Base-by-base conservation (phyloP, 1,284 basidiomycete species). In the Melampsora americana region DNA sequence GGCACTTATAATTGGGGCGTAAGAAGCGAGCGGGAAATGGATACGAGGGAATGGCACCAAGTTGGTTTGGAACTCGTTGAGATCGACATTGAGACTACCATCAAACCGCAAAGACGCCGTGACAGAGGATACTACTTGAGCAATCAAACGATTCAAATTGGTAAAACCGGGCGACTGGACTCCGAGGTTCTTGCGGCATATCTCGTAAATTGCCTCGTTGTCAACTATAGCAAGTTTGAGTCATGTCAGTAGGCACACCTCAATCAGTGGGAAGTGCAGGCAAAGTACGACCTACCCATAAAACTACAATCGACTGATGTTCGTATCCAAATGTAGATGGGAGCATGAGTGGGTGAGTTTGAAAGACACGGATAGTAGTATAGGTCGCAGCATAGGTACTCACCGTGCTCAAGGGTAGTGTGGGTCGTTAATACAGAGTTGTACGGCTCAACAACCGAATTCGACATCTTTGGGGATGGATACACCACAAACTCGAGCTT, bases 401-500 rank as follows among this genome's bases (percentile, higher is more conserved):
- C 20, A 48, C 93, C 96, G 86, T 98, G 95, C 86, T 99, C 96
- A 77, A 99, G 90, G 71, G 96, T 99, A 78, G 95, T 97, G 86
- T 99, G 95, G 64, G 96, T 99, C 66, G 96, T 99, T 79, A 99
- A 87, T 77, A 99, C 92, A 48, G 94, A 93, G 89, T 99, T 99
- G 88, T 99, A 99, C 1, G 95, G 95, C 86, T 99, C 96, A 77
- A 99, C 95, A 79, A 99, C 92, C 44, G 95, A 97, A 84, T 90
- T 95, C 78, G 93, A 93, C 84, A 96, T 88, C 84, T 92, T 91
- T 68, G 93, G 92, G n/a, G 94, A 91, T 64, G 95, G 95, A 86
- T 98, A 98, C 77, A 99, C 94, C 81, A 92, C 92, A 86, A 99
- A 99, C 85, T 98, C 95, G 80, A 99, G 88, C 87, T 99, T 99